These are phyloP conservation scores for Apodospora peruviana DNA, from an alignment of 495 filamentous ascomycete genomes.

Conservation along the genomic window DNA sequence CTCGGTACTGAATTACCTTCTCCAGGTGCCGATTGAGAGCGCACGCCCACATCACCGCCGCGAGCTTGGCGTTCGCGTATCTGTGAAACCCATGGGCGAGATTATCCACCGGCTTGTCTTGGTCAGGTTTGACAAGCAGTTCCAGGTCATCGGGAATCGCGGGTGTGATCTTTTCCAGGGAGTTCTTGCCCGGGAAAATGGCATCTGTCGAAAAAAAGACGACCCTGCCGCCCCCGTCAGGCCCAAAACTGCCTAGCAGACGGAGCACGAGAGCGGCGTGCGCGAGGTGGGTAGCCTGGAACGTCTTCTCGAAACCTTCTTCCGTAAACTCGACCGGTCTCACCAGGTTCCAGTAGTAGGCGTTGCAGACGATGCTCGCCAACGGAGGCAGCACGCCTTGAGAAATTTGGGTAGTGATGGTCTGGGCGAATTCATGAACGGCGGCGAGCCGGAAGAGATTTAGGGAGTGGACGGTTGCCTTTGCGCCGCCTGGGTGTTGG, in stretches of 20 bases:
- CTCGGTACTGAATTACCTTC: slow-evolving; percentile 20
- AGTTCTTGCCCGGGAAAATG: slow-evolving; percentile 37
- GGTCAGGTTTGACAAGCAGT: slow-evolving; percentile 12
- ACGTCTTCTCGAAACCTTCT: slow-evolving; percentile 39
- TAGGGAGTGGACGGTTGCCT: slow-evolving; percentile 31
- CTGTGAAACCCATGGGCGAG: slow-evolving; percentile 37
- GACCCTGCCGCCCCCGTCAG: slow-evolving; percentile 32
- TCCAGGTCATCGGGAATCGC: slow-evolving; percentile 23
- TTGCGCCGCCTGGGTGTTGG: slow-evolving; percentile 23
- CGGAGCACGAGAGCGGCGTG: slow-evolving; percentile 39
- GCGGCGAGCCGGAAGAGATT: slow-evolving; percentile 34
- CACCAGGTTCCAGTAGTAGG: slow-evolving; percentile 37
- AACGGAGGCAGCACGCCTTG: slow-evolving; percentile 31
- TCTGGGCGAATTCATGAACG: slow-evolving; percentile 32
- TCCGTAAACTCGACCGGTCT: slow-evolving; percentile 29
- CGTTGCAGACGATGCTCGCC: slow-evolving; percentile 39
- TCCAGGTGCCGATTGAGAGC: slow-evolving; percentile 37
- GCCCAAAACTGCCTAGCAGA: slow-evolving; percentile 37
- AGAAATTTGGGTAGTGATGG: slow-evolving; percentile 20
- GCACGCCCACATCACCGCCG: slow-evolving; percentile 39
- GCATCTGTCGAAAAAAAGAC: slow-evolving; percentile 37
- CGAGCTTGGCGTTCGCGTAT: slow-evolving; percentile 41
- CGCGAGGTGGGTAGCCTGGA: slow-evolving; percentile 41
- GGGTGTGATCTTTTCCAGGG: slow-evolving; percentile 29
- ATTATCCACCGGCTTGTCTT: slow-evolving; percentile 17